Evolutionary conservation across 2,329 filamentous ascomycete genomes (phyloP).

Genomic region (Stagonosporopsis rhizophila): DNA sequence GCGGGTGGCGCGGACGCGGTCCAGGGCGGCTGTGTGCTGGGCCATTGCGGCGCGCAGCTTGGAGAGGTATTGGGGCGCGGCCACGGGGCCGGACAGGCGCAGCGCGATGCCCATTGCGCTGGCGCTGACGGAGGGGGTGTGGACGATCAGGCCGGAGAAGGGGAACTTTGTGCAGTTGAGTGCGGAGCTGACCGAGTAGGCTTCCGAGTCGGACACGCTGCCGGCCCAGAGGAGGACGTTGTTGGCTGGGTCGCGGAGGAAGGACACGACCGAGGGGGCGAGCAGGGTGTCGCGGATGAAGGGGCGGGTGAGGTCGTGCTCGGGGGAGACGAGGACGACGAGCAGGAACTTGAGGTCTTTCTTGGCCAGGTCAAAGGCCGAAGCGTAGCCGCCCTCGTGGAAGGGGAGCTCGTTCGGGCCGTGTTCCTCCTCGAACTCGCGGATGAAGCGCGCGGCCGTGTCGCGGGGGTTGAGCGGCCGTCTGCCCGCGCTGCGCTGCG

Average conservation of each 20-base stretch:
- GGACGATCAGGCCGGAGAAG: conserved; percentile 83
- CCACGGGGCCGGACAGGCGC: conserved; percentile 75
- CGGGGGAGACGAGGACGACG: conserved; percentile 86
- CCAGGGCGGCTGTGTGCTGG: conserved; percentile 78
- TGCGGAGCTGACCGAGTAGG: conserved; percentile 88
- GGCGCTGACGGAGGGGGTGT: conserved; percentile 79
- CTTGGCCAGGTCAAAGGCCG: conserved; percentile 89
- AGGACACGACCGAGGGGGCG: conserved; percentile 73
- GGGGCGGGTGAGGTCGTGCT: conserved; percentile 87
- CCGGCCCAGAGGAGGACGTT: conserved; percentile 92
- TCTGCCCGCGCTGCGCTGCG: conserved; percentile 67
- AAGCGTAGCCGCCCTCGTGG: conserved; percentile 87
- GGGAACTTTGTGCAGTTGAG: conserved; percentile 92
- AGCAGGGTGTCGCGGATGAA: conserved; percentile 87
- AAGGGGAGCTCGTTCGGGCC: conserved; percentile 76
- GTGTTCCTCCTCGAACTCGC: conserved; percentile 95
- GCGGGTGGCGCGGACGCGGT: conserved; percentile 75
- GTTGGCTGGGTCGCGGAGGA: conserved; percentile 76
- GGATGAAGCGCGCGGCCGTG: conserved; percentile 84
- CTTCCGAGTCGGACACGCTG: conserved; percentile 90
- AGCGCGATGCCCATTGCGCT: conserved; percentile 90
- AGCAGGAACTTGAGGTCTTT: conserved; percentile 89
- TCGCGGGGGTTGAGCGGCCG: conserved; percentile 83
- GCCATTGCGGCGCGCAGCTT: conserved; percentile 77
- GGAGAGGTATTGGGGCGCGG: conserved; percentile 73